These are phyloP conservation scores for Auriculariales sp. DNA, from an alignment of 768 basidiomycete genomes.

Conservation along the genomic window DNA sequence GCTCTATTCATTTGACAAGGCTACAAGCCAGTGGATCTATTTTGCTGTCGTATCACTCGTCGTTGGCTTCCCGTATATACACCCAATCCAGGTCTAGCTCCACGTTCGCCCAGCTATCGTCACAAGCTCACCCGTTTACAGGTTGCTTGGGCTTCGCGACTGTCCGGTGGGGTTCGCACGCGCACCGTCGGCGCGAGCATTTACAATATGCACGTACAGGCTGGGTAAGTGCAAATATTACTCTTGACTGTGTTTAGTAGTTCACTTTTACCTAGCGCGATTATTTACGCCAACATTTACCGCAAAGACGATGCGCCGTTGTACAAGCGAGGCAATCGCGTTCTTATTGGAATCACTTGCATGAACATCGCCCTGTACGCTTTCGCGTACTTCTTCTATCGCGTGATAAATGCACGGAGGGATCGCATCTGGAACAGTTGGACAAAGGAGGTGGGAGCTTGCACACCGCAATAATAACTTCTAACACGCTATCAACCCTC, in stretches of 20 bases:
- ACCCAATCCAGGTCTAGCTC: conserved; percentile 26
- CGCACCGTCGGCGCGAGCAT: conserved; percentile 13
- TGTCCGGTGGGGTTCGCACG: conserved; percentile 14
- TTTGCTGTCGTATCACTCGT: conserved; percentile 38
- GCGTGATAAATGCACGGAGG: conserved; percentile 30
- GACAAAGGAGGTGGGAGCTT: conserved; percentile 33
- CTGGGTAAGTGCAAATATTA: neutral
- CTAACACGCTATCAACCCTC: neutral
- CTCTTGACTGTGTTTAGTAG: neutral
- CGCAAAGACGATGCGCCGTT: conserved; percentile 34
- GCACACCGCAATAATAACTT: conserved; percentile 1
- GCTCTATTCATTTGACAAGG: conserved; percentile 32
- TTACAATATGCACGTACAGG: conserved; percentile 15
- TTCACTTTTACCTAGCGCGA: conserved; percentile 3
- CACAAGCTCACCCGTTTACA: neutral
- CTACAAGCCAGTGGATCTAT: conserved; percentile 42
- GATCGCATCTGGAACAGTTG: conserved; percentile 36
- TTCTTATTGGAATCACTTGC: conserved; percentile 35
- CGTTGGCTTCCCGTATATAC: conserved; percentile 39
- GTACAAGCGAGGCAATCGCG: conserved; percentile 45
- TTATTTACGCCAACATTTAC: conserved; percentile 47
- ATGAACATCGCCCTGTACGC: conserved; percentile 42
- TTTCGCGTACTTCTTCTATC: conserved; percentile 40
- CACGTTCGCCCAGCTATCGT: neutral
- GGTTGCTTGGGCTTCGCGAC: conserved; percentile 5